Conservation (phyloP, 305 asterid genomes). For the Caryopteris hybrid region DNA sequence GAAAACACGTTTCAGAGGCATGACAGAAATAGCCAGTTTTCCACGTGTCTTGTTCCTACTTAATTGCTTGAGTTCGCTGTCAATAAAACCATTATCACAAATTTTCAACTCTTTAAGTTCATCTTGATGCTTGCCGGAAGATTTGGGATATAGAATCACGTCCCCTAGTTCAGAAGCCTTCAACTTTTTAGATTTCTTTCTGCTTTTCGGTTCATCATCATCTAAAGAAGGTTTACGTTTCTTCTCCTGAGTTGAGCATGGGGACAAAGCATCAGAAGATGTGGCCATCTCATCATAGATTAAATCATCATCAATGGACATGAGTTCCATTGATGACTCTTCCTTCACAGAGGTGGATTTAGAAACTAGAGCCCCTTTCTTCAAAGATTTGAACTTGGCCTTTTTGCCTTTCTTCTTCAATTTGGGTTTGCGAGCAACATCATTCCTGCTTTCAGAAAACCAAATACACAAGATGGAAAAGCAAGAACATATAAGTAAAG, state of each 20-base stretch:
- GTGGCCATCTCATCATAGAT: constrained; percentile 51
- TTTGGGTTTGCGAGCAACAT: constrained; percentile 51
- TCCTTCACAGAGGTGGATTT: constrained; percentile 48
- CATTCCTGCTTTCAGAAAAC: constrained; percentile 52
- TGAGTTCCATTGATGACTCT: constrained; percentile 55
- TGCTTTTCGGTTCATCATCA: constrained; percentile 51
- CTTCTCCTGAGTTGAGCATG: constrained; percentile 50
- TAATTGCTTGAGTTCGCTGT: constrained; percentile 50
- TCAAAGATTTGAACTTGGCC: constrained; percentile 89
- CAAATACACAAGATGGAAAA: constrained; percentile 8
- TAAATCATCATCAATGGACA: constrained; percentile 64
- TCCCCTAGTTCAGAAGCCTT: constrained; percentile 44
- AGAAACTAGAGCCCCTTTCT: constrained; percentile 76
- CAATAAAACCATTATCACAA: constrained; percentile 46
- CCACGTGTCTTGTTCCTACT: constrained; percentile 63
- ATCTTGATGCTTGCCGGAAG: constrained; percentile 43
- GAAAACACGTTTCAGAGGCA: constrained; percentile 71
- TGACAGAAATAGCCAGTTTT: constrained; percentile 51
- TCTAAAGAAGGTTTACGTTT: constrained; percentile 56
- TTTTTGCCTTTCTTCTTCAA: constrained; percentile 87
- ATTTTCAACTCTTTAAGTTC: constrained; percentile 44
- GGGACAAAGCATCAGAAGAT: constrained; percentile 57
- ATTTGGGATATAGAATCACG: constrained; percentile 36
- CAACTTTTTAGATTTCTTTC: constrained; percentile 63
- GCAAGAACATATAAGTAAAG: constrained; percentile 5